Evolutionary conservation across 257 asterid species (phyloP), one percentile per base, ranked within the genome.

Genomic region (Solanum chaucha): DNA sequence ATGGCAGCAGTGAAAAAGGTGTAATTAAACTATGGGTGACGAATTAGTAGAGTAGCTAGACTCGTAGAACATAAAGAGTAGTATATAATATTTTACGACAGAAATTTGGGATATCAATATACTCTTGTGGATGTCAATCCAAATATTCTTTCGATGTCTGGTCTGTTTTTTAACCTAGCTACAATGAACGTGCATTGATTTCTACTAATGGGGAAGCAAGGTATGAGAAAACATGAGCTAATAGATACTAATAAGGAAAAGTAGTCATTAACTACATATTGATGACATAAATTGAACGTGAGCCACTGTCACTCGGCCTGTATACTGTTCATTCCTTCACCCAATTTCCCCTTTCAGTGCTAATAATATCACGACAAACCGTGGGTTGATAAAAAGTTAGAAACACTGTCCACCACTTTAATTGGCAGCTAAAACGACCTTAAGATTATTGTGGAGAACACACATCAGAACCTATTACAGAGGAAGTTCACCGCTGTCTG

Each of bases 401-500:
- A 14, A 26, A 41, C 34, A 8, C 84, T 4, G 24, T 11, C 83
- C 61, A 26, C n/a, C 7, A 59, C 36, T 46, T 58, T 4, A 44
- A 80, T 46, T 28, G 40, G 65, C 68, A 28, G 41, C 40, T 28
- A 81, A 77, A 81, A 81, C 20, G 41, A 19, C 68, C 85, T 81
- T 24, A n/a, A 81, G 19, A 81, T 48, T 48, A 81, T 81, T 81
- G 68, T 3, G 28, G 4, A 9, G 55, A 46, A 81, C 68, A 81
- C 68, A 81, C 17, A 81, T 17, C 41, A 81, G 28, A 81, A 28
- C 85, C 68, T 3, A 48, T 88, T 84, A 92, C 88, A 92, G 13
- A 61, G 98, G 96, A 40, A 96, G 94, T 92, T 94, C 98, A 40
- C 98, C 98, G 34, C 98, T 94, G 91, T 94, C 98, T 20, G 90